Conservation (phyloP, 2,329 filamentous ascomycete species). For the Colletotrichum camelliae region DNA sequence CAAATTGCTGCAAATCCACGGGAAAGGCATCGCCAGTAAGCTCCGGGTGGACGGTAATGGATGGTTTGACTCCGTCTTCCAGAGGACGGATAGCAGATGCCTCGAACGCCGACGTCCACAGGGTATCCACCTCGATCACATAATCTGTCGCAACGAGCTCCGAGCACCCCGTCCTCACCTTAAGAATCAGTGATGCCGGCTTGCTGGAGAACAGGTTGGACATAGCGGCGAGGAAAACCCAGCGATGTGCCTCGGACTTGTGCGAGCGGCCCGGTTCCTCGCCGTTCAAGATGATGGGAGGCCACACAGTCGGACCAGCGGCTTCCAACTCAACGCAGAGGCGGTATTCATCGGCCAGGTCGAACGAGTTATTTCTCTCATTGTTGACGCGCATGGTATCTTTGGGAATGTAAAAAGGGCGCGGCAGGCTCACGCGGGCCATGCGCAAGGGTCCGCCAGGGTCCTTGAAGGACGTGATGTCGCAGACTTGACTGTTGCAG, state of each 20-base stretch:
- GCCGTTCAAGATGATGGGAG: slow-evolving; percentile 40
- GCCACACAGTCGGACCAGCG: slow-evolving; percentile 55
- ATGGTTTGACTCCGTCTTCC: slow-evolving; percentile 48
- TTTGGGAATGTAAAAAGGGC: slow-evolving; percentile 57
- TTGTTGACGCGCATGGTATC: slow-evolving; percentile 56
- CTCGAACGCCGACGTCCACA: slow-evolving; percentile 49
- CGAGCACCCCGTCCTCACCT: slow-evolving; percentile 39
- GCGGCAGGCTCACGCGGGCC: slow-evolving; percentile 51
- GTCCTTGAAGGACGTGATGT: slow-evolving; percentile 55
- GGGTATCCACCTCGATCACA: slow-evolving; percentile 53
- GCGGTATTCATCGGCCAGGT: slow-evolving; percentile 55
- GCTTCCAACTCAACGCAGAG: slow-evolving; percentile 59
- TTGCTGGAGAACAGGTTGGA: slow-evolving; percentile 45
- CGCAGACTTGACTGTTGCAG: slow-evolving; percentile 60
- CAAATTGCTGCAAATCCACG: background rate
- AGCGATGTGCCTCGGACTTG: slow-evolving; percentile 28
- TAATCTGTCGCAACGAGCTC: slow-evolving; percentile 44
- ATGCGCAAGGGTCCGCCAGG: slow-evolving; percentile 50
- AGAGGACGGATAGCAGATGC: slow-evolving; percentile 31
- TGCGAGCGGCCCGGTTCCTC: slow-evolving; percentile 10
- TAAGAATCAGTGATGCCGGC: slow-evolving; percentile 33
- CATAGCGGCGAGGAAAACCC: slow-evolving; percentile 47
- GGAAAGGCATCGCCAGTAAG: background rate
- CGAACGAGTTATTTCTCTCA: slow-evolving; percentile 51
- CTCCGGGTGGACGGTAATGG: slow-evolving; percentile 41